Evolutionary conservation across 2,329 filamentous ascomycete species (phyloP).

Genomic region (Nakataea oryzae): DNA sequence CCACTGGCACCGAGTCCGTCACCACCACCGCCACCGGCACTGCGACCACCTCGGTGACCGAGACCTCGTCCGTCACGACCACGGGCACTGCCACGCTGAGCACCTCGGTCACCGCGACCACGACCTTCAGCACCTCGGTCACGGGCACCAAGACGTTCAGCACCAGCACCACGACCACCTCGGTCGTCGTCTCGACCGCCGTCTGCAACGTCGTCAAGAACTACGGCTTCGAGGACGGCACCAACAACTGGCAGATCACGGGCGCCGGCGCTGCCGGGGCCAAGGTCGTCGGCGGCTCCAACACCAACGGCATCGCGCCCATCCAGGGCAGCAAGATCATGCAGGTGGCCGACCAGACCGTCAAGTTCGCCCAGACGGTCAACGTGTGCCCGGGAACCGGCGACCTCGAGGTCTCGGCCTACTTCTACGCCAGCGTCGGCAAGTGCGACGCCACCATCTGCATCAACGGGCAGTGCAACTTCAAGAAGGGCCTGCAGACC

Average conservation of each 20-base stretch:
- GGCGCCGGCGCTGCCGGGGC: conserved; percentile 54
- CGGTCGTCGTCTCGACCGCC: conserved; percentile 26
- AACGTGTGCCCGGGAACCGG: conserved; percentile 41
- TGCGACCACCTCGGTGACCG: not conserved
- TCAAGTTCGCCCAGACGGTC: conserved; percentile 54
- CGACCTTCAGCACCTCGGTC: not conserved
- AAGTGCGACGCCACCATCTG: conserved; percentile 44
- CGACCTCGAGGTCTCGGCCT: conserved; percentile 46
- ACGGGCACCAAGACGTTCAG: not conserved
- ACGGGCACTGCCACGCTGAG: not conserved
- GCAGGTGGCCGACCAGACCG: conserved; percentile 54
- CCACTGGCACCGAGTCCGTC: not conserved
- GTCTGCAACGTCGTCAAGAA: conserved; percentile 55
- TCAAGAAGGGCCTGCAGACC: not conserved
- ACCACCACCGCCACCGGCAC: not conserved
- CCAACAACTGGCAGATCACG: conserved; percentile 41
- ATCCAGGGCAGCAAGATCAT: conserved; percentile 47
- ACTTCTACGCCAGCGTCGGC: conserved; percentile 44
- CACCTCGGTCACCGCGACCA: not conserved
- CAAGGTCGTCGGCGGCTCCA: conserved; percentile 53
- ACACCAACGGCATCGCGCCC: conserved; percentile 48
- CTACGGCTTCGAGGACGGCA: conserved; percentile 45
- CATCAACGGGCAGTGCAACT: conserved; percentile 31
- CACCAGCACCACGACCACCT: not conserved
- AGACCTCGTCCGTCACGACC: not conserved